Conservation (phyloP, 1,284 basidiomycete species). For the Sanghuangporus sanghuang region DNA sequence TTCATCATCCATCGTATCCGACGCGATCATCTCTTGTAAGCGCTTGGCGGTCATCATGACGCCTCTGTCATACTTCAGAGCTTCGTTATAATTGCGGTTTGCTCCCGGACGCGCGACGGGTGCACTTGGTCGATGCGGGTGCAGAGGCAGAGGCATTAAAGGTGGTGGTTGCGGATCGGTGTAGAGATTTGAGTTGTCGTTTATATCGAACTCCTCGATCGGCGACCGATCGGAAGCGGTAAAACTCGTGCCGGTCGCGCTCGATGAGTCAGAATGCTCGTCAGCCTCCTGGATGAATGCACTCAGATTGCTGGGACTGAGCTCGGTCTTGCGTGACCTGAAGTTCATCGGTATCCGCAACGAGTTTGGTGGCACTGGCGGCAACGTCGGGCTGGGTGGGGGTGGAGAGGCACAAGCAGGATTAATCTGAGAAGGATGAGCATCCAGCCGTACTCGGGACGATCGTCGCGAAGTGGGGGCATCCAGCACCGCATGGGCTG, state of each 20-base stretch:
- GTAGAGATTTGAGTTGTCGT: constrained; percentile 3
- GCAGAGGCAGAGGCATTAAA: not conserved
- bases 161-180: constrained; percentile 8
- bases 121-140: constrained; percentile 10
- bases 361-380: constrained; percentile 25
- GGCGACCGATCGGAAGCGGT: constrained; percentile 6
- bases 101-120: constrained; percentile 11
- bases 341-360: constrained; percentile 29
- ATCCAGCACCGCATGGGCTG: constrained; percentile 28
- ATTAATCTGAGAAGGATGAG: constrained; percentile 15
- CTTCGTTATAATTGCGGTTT: not conserved
- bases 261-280: constrained; percentile 11
- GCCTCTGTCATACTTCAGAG: constrained; percentile 43
- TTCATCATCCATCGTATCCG: not conserved
- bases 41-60: constrained; percentile 64
- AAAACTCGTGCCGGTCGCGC: constrained; percentile 11
- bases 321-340: not conserved
- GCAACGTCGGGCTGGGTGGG: constrained; percentile 26
- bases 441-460: constrained; percentile 25
- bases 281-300: not conserved
- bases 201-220: not conserved
- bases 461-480: constrained; percentile 25
- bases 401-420: constrained; percentile 36
- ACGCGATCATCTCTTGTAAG: constrained; percentile 27
- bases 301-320: not conserved